Base-by-base conservation (phyloP, 495 filamentous ascomycete species). In the Aspergillus coremiiformis region DNA sequence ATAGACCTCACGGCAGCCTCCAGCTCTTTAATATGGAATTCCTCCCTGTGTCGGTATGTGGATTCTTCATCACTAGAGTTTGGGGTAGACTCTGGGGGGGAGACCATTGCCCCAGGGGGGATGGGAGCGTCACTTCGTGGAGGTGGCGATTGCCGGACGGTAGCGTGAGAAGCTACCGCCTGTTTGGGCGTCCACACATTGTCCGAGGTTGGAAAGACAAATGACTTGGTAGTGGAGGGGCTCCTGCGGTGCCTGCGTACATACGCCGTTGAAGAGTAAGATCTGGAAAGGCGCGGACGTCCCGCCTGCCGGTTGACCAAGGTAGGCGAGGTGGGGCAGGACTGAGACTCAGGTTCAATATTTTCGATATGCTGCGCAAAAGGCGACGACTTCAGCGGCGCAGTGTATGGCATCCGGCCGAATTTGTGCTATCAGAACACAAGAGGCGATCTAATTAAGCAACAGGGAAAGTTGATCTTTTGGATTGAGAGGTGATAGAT, bases 331-430 rank as follows among this genome's bases (percentile, higher is more conserved):
- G 65, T 69, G 33, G 52, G 64, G 55, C 46, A 76, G 67, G 64
- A 76, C 66, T 70, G 80, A 77, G 69, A 78, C 67, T 67, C 76
- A 60, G 62, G 78, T 77, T 70, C 78, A 81, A 66, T 75, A 56
- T 62, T 76, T 77, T 60, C 83, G 79, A 64, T 83, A 86, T 63
- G 78, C 65, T 62, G 83, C 73, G 85, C 80, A 63, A 83, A 78
- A 74, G 88, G 89, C 62, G 89, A 90, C 73, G 79, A 75, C 75
- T 85, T 84, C 61, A 82, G 79, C 46, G 90, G 90, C 56, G 90
- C 89, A 68, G 90, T 95, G 79, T 96, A 96, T 76, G 90, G 90
- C 90, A 96, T 96, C 71, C 74, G 70, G 69, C 66, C 72, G 71
- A 42, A 66, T 62, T 71, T 77, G 71, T 67, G 70, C 65, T 58